Evolutionary conservation across 2,329 filamentous ascomycete genomes (phyloP).

Genomic region (Apiospora marii): DNA sequence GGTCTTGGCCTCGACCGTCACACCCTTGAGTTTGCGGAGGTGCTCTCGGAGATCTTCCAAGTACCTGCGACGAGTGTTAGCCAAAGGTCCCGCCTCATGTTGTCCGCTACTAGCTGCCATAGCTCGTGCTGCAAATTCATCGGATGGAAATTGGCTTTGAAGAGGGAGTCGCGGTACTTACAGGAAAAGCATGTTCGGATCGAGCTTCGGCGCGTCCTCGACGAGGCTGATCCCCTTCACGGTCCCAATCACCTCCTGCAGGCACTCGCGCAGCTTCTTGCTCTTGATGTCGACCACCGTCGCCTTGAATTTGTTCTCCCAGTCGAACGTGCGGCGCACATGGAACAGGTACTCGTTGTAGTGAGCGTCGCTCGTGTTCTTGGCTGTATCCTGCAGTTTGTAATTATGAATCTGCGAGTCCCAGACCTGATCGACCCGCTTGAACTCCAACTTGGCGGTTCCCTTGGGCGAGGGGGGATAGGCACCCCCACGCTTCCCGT

Average conservation of each 20-base stretch:
- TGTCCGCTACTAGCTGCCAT: too few species aligned
- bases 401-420: slow-evolving; percentile 57
- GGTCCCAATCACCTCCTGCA: slow-evolving; percentile 76
- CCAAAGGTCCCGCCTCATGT: neutral
- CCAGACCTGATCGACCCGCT: slow-evolving; percentile 64
- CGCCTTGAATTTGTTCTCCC: slow-evolving; percentile 78
- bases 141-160: neutral
- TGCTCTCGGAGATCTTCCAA: slow-evolving; percentile 76
- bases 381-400: slow-evolving; percentile 63
- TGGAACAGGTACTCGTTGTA: slow-evolving; percentile 86
- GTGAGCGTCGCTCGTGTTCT: slow-evolving; percentile 54
- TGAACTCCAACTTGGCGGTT: slow-evolving; percentile 48
- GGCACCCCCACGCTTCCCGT: neutral
- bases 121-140: too few species aligned
- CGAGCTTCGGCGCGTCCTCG: slow-evolving; percentile 77
- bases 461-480: neutral
- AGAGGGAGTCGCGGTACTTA: slow-evolving; percentile 42
- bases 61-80: slow-evolving; percentile 58
- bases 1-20: slow-evolving; percentile 54
- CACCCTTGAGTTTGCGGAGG: slow-evolving; percentile 70
- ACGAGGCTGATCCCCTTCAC: slow-evolving; percentile 82
- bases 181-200: slow-evolving; percentile 75
- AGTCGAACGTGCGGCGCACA: slow-evolving; percentile 82
- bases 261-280: slow-evolving; percentile 74
- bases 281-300: slow-evolving; percentile 88